Percentiles rank a stretch among this genome's conserved stretches.
Evolutionary conservation across 441 rosid genomes (phyloP).

Genomic region (Manihot esculenta): DNA sequence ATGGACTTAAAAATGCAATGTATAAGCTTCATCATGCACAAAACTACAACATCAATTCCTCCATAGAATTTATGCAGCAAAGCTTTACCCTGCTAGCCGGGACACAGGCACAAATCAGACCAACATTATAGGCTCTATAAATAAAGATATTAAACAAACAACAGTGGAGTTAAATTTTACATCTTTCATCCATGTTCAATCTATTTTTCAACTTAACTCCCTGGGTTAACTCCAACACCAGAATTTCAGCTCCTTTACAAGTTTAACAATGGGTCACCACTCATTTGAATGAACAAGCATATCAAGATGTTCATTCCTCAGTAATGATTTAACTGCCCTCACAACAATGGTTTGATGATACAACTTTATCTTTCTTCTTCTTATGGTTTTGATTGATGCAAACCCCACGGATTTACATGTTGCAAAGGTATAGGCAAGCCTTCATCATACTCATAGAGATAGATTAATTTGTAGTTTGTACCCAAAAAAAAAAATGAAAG

Average conservation of each 20-base stretch:
- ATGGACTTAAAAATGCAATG: slow-evolving; percentile 2
- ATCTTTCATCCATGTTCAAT: slow-evolving; percentile 1
- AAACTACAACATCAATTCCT: background rate
- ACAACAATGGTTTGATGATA: background rate
- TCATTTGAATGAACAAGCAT: background rate
- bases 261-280: background rate
- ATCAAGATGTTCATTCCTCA: background rate
- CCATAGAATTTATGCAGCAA: background rate
- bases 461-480: background rate
- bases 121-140: background rate
- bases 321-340: background rate
- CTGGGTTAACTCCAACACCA: background rate
- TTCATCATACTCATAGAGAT: background rate
- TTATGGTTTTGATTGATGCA: background rate
- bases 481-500: background rate
- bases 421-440: background rate
- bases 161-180: background rate
- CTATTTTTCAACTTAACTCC: background rate
- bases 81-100: background rate
- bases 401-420: background rate
- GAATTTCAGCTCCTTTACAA: background rate
- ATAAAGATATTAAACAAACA: background rate
- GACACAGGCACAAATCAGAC: background rate
- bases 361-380: background rate
- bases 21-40: slow-evolving; percentile 1